Base-by-base conservation (phyloP, 495 filamentous ascomycete species). In the Penicillium simplicissimum region DNA sequence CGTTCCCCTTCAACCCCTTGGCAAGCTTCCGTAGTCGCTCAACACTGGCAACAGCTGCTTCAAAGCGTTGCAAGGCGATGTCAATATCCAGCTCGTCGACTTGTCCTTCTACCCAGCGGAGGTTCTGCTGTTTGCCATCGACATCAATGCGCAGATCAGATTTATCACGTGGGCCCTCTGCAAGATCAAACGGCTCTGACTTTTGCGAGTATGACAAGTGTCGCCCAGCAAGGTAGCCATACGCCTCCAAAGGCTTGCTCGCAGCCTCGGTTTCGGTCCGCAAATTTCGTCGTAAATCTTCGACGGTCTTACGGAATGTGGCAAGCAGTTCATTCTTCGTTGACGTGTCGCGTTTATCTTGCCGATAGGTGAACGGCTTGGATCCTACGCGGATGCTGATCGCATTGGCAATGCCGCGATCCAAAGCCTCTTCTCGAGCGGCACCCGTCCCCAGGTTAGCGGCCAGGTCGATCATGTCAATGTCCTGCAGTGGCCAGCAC, bases 1-100 rank as follows among this genome's bases (percentile, higher is more conserved):
- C 74, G 66, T 97, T 97, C 59, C 88, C 89, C 71, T 92, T 94
- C 9, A 97, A 81, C 7, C 89, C 84, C 61, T 87, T 86, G 0
- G 90, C 89, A 25, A 98, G 76, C 56, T 85, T 85, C 55, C 90
- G 87, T 28, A 99, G 81, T 61, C 90, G 89, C 73, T 97, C 94
- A 9, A 97, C 88, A 52, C 84, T 84, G 2, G 81, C 77, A 0
- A 97, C 93, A 0, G 94, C 90, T 5, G 87, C 85, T 60, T 97
- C 94, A 59, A 97, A 96, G 35, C 85, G 82, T 67, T 97, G 94
- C 28, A 98, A 82, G 1, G 95, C 95, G 55, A 99, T 95, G 69
- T 92, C 88, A 63, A 97, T 97, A 65, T 98, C 96, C 5, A 99
- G 85, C 68, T 96, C 93, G 69, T 99, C 95, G 66, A 99, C 88